These are phyloP conservation scores for Rhodotorula sp. DNA, from an alignment of 1,284 basidiomycete genomes.

Conservation along the genomic window DNA sequence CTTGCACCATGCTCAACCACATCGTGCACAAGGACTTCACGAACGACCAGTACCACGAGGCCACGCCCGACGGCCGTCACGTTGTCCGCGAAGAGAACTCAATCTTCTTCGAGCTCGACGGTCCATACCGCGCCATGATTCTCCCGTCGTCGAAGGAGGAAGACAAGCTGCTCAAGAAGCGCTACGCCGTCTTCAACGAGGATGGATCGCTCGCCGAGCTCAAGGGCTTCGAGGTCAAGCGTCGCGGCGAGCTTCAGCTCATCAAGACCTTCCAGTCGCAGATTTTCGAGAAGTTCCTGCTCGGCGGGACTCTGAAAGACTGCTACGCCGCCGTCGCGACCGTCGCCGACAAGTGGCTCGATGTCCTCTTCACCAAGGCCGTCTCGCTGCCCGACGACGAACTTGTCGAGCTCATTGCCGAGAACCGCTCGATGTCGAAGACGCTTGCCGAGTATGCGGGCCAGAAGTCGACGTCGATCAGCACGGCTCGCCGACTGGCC, in stretches of 20 bases:
- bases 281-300: constrained; percentile 95
- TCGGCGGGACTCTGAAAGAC: constrained; percentile 88
- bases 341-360: constrained; percentile 95
- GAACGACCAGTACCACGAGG: constrained; percentile 96
- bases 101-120: constrained; percentile 99
- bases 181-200: constrained; percentile 99
- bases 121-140: constrained; percentile 99
- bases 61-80: constrained; percentile 69
- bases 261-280: constrained; percentile 99
- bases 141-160: constrained; percentile 98
- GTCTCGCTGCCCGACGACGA: constrained; percentile 84
- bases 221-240: constrained; percentile 99
- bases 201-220: constrained; percentile 95
- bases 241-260: constrained; percentile 93
- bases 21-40: constrained; percentile 94
- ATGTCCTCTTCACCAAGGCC: constrained; percentile 86
- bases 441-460: constrained; percentile 93
- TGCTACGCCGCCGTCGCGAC: constrained; percentile 93
- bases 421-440: constrained; percentile 97
- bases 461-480: constrained; percentile 98
- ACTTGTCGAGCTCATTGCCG: constrained; percentile 94
- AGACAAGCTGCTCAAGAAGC: constrained; percentile 97
- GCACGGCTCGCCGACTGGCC: constrained; percentile 88
- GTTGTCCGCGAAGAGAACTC: constrained; percentile 91
- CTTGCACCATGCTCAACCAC: constrained; percentile 99